Conservation (phyloP, 2,329 filamentous ascomycete genomes). For the Phyllosticta citrichinensis region DNA sequence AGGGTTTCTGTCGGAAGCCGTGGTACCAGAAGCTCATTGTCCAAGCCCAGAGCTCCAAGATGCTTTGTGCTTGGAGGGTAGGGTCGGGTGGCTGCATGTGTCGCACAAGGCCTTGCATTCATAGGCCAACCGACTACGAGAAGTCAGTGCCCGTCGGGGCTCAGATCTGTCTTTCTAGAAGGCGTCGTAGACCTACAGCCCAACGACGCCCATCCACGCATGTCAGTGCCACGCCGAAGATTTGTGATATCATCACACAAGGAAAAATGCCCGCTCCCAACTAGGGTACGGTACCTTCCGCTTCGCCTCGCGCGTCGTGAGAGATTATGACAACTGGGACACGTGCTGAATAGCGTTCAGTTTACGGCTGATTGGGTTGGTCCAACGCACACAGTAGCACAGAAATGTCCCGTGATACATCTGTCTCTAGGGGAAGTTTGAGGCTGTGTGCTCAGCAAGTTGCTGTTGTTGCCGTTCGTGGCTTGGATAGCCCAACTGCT, state of each 20-base stretch:
- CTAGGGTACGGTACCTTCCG: background rate
- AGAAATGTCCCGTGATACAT: background rate
- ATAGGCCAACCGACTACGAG: background rate
- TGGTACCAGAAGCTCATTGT: background rate
- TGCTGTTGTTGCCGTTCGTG: background rate
- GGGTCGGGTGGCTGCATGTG: background rate
- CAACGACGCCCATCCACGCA: background rate
- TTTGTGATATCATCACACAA: background rate
- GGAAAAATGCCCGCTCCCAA: background rate
- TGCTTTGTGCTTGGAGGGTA: background rate
- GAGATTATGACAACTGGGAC: background rate
- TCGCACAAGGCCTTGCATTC: background rate
- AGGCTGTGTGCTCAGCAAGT: background rate
- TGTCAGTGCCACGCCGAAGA: background rate
- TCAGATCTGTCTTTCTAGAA: background rate
- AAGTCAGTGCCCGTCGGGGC: background rate
- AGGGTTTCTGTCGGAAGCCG: background rate
- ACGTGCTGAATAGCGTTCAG: background rate
- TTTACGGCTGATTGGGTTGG: background rate
- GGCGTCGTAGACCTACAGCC: background rate
- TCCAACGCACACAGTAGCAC: background rate
- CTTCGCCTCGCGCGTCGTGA: background rate
- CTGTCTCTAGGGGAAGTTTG: background rate
- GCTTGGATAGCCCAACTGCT: background rate
- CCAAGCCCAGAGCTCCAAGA: background rate